Percentiles rank a stretch among this genome's conserved stretches.
These are phyloP conservation scores for Marsdenia floribunda DNA, from an alignment of 257 asterid species.

Conservation along the genomic window DNA sequence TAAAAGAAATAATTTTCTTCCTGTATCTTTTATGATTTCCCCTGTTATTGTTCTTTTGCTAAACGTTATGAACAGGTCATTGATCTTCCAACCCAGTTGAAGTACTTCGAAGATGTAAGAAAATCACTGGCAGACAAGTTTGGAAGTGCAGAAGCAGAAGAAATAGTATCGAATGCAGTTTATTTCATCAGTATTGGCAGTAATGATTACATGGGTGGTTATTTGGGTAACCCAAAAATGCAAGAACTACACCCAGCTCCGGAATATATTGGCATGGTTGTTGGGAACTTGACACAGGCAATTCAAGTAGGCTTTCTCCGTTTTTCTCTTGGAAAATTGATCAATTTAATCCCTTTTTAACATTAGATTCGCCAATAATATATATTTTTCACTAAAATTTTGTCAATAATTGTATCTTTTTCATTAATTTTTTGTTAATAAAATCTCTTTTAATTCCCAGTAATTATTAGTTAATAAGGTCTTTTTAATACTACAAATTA, in stretches of 20 bases:
- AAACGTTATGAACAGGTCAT: constrained; percentile 26
- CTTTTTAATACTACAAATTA: too few species aligned
- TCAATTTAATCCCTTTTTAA: too few species aligned
- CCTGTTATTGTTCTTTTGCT: not conserved
- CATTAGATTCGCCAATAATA: too few species aligned
- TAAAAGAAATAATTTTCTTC: constrained; percentile 15
- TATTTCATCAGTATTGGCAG: constrained; percentile 55
- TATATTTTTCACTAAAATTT: too few species aligned
- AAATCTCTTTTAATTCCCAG: too few species aligned
- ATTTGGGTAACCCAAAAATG: constrained; percentile 42
- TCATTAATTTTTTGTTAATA: too few species aligned
- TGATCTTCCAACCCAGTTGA: constrained; percentile 44
- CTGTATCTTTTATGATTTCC: not conserved
- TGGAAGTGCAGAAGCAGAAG: constrained; percentile 31
- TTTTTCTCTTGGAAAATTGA: not conserved
- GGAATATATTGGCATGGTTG: constrained; percentile 42
- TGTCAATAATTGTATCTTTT: too few species aligned
- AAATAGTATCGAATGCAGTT: constrained; percentile 41
- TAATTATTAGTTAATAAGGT: too few species aligned
- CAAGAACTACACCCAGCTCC: constrained; percentile 42
- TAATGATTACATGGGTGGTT: constrained; percentile 60
- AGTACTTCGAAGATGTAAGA: constrained; percentile 39
- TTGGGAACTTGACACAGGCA: constrained; percentile 41
- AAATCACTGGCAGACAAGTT: constrained; percentile 25
- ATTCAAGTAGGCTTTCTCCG: constrained; percentile 33